A percentile compares a stretch with the other conserved stretches of the same genome.
Conservation (phyloP, 1,284 basidiomycete species). For the Trichosporon sp. region DNA sequence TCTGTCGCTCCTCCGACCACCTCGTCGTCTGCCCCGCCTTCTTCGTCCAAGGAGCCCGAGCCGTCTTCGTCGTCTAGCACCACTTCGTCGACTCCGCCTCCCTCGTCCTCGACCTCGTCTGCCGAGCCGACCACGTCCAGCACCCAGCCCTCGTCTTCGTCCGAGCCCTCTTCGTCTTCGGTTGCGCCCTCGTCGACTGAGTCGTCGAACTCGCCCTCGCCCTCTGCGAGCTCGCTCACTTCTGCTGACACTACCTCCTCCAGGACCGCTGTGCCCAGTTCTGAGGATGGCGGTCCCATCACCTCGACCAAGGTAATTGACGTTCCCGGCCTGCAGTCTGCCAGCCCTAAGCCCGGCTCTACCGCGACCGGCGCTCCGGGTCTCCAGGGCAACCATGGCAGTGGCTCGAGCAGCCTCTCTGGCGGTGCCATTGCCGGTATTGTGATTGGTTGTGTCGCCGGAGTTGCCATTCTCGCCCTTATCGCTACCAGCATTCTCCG, state of each 20-base stretch:
- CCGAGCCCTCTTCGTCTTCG: not conserved
- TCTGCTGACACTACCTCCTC: not conserved
- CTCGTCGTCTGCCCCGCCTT: not conserved
- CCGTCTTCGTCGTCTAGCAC: not conserved
- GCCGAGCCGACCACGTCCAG: not conserved
- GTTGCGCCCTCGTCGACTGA: not conserved
- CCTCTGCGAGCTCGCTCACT: not conserved
- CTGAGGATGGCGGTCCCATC: not conserved
- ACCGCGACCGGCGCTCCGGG: not conserved
- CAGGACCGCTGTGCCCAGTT: not conserved
- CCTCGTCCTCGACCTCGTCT: not conserved
- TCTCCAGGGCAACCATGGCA: not conserved
- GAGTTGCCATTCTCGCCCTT: conserved; percentile 29
- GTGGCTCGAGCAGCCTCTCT: not conserved
- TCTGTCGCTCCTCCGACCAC: not conserved
- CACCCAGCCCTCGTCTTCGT: not conserved
- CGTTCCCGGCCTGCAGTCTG: not conserved
- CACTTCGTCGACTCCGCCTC: not conserved
- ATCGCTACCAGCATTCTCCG: conserved; percentile 31
- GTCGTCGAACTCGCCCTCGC: not conserved
- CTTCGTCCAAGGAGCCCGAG: not conserved
- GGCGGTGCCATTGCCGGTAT: conserved; percentile 35
- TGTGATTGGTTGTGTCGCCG: conserved; percentile 38
- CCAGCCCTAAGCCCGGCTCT: not conserved
- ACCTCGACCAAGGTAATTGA: not conserved